Evolutionary conservation across 2,329 filamentous ascomycete species (phyloP), one percentile per base, ranked within the genome.

Genomic region (Bretziella fagacearum): DNA sequence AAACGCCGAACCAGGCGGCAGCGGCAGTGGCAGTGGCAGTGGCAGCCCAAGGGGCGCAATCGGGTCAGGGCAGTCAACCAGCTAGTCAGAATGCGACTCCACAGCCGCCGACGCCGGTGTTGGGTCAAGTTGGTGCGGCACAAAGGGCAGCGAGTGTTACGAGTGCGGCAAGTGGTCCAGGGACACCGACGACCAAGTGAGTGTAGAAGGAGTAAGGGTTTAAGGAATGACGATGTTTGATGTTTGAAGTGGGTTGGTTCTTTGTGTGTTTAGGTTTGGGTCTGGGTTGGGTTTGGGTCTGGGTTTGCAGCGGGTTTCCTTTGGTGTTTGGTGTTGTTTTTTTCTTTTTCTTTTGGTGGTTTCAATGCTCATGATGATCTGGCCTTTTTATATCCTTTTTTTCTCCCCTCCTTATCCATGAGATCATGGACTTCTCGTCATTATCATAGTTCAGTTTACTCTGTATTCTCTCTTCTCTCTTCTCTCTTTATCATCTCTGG

Each of bases 111-210:
- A 45, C 43, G 22, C 52, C 27, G 54, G 55, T 44, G 52, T 18
- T 43, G 8, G 2, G 15, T 17, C 40, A 48, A 32, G 42, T 37
- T 27, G 33, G 23, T n/a, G 33, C 26, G 6, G 30, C 37, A 3
- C 32, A 44, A 11, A 42, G 52, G 18, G 54, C 53, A n/a, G 53
- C 56, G 30, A 60, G 63, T 30, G 60, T 64, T 46, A 53, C 61
- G 11, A 65, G 63, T 35, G 60, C 40, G 32, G 40, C 23, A 29
- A 43, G 40, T 30, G 40, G 61, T 32, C 65, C 63, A 33, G 63
- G 62, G 29, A 65, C 63, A 6, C 62, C 62, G 15, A 42, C 43
- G 26, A 23, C 39, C n/a, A 51, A 46, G 32, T 44, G 36, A 36
- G 25, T 15, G 13, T n/a, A 7, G 37, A 7, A 13, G 2, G n/a